Conservation (phyloP, 2,329 filamentous ascomycete genomes). For the Colletotrichum filicis region DNA sequence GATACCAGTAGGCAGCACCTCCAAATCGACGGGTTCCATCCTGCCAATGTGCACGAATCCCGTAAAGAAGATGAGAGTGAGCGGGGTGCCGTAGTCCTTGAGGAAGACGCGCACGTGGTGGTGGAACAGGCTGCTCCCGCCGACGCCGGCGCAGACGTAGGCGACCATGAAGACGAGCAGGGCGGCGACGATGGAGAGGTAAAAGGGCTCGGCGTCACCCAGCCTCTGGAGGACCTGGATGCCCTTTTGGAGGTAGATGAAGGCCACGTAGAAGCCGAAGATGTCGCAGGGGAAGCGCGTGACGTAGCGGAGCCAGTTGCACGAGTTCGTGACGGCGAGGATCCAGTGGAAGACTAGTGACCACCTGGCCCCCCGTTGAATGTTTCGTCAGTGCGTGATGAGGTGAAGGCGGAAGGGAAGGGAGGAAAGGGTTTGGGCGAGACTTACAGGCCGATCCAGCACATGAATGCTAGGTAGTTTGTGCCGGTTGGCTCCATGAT, state of each 20-base stretch:
- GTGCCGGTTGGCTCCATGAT: slow-evolving; percentile 83
- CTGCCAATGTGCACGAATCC: slow-evolving; percentile 89
- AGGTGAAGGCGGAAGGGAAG: neutral
- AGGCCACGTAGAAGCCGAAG: slow-evolving; percentile 93
- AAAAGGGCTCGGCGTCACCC: slow-evolving; percentile 74
- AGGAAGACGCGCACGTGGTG: slow-evolving; percentile 83
- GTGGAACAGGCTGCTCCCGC: slow-evolving; percentile 77
- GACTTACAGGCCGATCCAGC: slow-evolving; percentile 82
- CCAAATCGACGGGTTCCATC: slow-evolving; percentile 77
- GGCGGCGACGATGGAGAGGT: slow-evolving; percentile 81
- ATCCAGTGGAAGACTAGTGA: slow-evolving; percentile 86
- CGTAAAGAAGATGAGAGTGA: slow-evolving; percentile 88
- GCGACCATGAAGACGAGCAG: slow-evolving; percentile 82
- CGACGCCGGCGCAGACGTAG: slow-evolving; percentile 79
- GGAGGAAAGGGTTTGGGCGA: neutral
- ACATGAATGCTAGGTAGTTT: slow-evolving; percentile 91
- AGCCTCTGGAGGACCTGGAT: slow-evolving; percentile 86
- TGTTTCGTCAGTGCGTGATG: neutral
- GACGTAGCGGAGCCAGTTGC: slow-evolving; percentile 89
- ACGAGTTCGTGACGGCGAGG: slow-evolving; percentile 85
- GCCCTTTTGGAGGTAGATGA: slow-evolving; percentile 91
- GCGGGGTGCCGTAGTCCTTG: slow-evolving; percentile 88
- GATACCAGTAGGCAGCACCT: slow-evolving; percentile 78
- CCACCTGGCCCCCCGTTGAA: slow-evolving; percentile 65
- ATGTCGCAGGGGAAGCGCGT: slow-evolving; percentile 94